Percentiles rank a stretch among this genome's conserved stretches.
phyloP scores from a whole-genome alignment of 164 flowering plant species.

The Saururus chinensis region DNA sequence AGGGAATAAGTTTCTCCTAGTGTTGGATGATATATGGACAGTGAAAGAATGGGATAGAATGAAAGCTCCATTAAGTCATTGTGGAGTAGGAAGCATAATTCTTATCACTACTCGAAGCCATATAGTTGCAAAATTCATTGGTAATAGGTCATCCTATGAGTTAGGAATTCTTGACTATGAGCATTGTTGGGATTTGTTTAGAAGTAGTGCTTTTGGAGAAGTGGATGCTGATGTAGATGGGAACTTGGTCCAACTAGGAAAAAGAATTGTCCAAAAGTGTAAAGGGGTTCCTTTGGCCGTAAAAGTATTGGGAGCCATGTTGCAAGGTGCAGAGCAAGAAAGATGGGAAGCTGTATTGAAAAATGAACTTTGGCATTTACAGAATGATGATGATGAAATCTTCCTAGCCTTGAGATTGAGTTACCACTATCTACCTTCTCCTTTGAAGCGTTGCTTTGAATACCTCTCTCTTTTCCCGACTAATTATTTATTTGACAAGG shows the following conservation, averaged over 20 bases:
- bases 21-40: slow-evolving; percentile 8
- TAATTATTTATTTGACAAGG: slow-evolving; percentile 3
- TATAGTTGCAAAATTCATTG: background rate
- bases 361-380: slow-evolving; percentile 12
- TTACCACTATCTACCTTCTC: slow-evolving; percentile 3
- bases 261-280: slow-evolving; percentile 7
- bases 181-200: slow-evolving; percentile 5
- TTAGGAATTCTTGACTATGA: background rate
- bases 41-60: slow-evolving; percentile 1
- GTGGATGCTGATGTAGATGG: background rate
- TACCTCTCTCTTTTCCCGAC: slow-evolving; percentile 13
- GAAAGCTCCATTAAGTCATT: background rate
- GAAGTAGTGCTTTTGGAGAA: background rate
- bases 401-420: slow-evolving; percentile 4
- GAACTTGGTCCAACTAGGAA: background rate
- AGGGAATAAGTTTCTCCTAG: slow-evolving; percentile 1
- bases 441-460: slow-evolving; percentile 11
- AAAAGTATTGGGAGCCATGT: slow-evolving; percentile 9
- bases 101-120: slow-evolving; percentile 2
- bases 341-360: slow-evolving; percentile 9
- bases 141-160: background rate
- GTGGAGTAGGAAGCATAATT: slow-evolving; percentile 2
- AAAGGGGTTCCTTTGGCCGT: slow-evolving; percentile 16
- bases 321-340: background rate
- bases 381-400: background rate